Base-by-base conservation (phyloP, 495 filamentous ascomycete species). In the Penicillium herquei region DNA sequence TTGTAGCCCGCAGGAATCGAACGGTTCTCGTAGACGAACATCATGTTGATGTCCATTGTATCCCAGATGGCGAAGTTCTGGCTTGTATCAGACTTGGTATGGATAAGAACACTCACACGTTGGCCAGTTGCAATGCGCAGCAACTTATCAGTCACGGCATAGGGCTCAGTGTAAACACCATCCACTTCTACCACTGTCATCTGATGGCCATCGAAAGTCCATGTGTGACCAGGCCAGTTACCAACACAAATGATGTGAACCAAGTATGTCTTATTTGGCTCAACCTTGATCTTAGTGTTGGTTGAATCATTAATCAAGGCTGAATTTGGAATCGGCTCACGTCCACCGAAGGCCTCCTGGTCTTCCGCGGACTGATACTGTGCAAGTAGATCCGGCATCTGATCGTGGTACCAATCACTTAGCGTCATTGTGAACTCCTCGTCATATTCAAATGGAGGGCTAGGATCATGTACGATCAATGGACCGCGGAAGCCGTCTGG, bases 401-500 rank as follows among this genome's bases (percentile, higher is more conserved):
- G 75, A 34, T 83, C 34, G 45, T 80, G 78, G 53, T 81, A 79
- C 85, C 85, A 92, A 66, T 91, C 89, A 1, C 84, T 86, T 21
- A 91, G 61, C 3, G 80, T 82, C 39, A 85, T 52, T 0, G 80
- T 72, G 21, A 86, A 65, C 72, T 93, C 88, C 41, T 89, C 83
- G 52, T 90, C 87, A 57, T 84, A 90, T 9, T 72, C 68, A 68
- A 85, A 87, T 0, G 88, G 89, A 8, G 76, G 75, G 0, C 82
- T 66, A 2, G 83, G 83, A 64, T 94, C 90, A 44, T 91, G 80
- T 31, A 93, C 75, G 46, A 94, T 84, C 34, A 95, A 66, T 1
- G 89, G 72, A 3, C 87, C 89, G 50, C 87, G 81, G 33, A 91
- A 76, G 10, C 90, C 90, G 69, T 95, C 90, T 1, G 89, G 87